Base-by-base conservation (phyloP, 2,329 filamentous ascomycete genomes). In the Fusarium lateritium region DNA sequence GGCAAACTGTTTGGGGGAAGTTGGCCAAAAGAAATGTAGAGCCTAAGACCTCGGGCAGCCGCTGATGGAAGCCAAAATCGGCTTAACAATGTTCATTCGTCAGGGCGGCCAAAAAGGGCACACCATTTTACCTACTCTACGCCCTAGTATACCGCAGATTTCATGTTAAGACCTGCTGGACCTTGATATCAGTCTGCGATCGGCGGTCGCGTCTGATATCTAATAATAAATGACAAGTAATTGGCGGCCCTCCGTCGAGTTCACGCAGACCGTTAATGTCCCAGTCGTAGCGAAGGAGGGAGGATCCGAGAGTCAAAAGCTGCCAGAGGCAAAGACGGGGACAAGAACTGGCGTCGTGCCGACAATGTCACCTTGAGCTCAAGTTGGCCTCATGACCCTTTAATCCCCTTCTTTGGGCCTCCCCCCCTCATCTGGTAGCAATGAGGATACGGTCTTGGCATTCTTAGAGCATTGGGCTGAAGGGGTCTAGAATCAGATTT, bases 401-500 rank as follows among this genome's bases (percentile, higher is more conserved):
- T 21, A 10, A 13, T 7, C 3, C 4, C 15, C 15, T n/a, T 2
- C 1, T 15, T 9, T 10, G 1, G 7, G 6, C 14, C 2, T n/a
- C 8, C 28, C 14, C 13, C 10, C 10, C 19, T 15, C 36, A 19
- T 13, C 13, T 21, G 34, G 31, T 19, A 44, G 28, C 31, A 14
- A 17, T 31, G 36, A 21, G 55, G 33, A 44, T 28, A n/a, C 15
- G 38, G 15, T 0, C 34, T 55, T 31, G 36, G 33, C 28, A 24
- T 2, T 6, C 5, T 5, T 24, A 14, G n/a, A 53, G 33, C 24
- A 8, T 14, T 45, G 40, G n/a, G 21, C 53, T 22, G 10, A 26
- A 45, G 38, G 26, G 46, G 46, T 36, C 53, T 28, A 26, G 53
- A 54, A 36, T 17, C 8, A 6, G 58, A 21, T 34, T 43, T 13